A percentile compares a stretch with the other conserved stretches of the same genome.
These are phyloP conservation scores for Pleurotus djamor DNA, from an alignment of 768 basidiomycete species.

Conservation along the genomic window DNA sequence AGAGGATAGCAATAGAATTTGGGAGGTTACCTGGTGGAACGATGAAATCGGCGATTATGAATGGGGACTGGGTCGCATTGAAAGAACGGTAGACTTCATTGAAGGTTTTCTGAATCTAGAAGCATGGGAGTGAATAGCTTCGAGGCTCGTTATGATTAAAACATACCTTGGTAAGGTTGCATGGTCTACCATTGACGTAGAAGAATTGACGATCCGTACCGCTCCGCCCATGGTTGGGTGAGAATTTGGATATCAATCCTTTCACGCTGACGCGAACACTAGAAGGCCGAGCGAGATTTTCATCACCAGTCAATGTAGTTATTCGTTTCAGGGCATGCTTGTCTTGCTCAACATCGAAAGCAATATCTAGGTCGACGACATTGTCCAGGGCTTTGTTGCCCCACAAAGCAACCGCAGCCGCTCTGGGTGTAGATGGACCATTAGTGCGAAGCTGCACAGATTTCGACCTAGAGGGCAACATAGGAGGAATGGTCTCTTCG, in stretches of 20 bases:
- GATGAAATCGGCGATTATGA: constrained; percentile 81
- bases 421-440: constrained; percentile 58
- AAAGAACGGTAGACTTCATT: constrained; percentile 93
- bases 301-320: constrained; percentile 18
- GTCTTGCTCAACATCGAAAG: constrained; percentile 69
- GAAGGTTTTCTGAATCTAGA: constrained; percentile 80
- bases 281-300: constrained; percentile 14
- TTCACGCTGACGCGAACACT: constrained; percentile 50
- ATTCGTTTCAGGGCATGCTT: constrained; percentile 39
- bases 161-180: constrained; percentile 68
- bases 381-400: constrained; percentile 78
- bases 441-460: constrained; percentile 71
- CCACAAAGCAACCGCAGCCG: constrained; percentile 78
- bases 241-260: constrained; percentile 85
- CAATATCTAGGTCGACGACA: constrained; percentile 69
- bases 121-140: not conserved
- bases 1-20: not conserved
- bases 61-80: constrained; percentile 67
- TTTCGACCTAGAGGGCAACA: constrained; percentile 45
- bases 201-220: constrained; percentile 89
- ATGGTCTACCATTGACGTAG: constrained; percentile 91
- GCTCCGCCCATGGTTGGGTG: constrained; percentile 69
- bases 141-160: not conserved
- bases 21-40: constrained; percentile 68
- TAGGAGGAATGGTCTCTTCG: too few relatives aligned